These are phyloP conservation scores for Nitzschia sp. DNA, from an alignment of 108 stramenopile species.

Conservation along the genomic window DNA sequence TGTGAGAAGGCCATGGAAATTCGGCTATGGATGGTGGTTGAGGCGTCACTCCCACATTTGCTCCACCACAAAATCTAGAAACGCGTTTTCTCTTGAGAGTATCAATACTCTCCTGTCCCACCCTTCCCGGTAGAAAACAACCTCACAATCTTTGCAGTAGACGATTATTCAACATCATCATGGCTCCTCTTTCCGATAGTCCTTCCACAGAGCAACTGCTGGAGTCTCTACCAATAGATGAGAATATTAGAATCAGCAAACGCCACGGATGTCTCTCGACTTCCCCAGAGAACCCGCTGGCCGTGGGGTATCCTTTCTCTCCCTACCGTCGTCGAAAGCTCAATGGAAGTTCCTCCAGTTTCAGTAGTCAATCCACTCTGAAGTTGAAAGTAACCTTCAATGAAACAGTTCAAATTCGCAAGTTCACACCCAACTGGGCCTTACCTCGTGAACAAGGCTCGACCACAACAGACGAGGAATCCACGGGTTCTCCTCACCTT, in stretches of 20 bases:
- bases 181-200: too few relatives aligned
- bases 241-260: not conserved
- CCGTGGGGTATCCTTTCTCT: not conserved
- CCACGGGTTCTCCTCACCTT: not conserved
- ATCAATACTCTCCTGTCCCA: too few relatives aligned
- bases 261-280: not conserved
- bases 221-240: not conserved
- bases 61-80: too few relatives aligned
- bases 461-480: too few relatives aligned
- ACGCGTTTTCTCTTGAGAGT: too few relatives aligned
- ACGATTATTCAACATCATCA: too few relatives aligned
- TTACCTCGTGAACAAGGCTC: not conserved
- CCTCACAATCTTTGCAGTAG: too few relatives aligned
- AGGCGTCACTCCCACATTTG: too few relatives aligned
- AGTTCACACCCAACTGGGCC: slow-evolving; percentile 11
- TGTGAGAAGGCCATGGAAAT: too few relatives aligned
- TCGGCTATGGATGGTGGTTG: too few relatives aligned
- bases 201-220: too few relatives aligned
- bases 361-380: not conserved
- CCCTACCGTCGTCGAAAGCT: slow-evolving; percentile 1
- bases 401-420: not conserved
- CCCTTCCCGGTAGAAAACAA: too few relatives aligned
- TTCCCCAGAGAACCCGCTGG: not conserved
- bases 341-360: not conserved
- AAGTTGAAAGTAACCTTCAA: slow-evolving; percentile 7